These are phyloP conservation scores for Scedosporium minutisporum DNA, from an alignment of 2,329 filamentous ascomycete species.

Conservation along the genomic window DNA sequence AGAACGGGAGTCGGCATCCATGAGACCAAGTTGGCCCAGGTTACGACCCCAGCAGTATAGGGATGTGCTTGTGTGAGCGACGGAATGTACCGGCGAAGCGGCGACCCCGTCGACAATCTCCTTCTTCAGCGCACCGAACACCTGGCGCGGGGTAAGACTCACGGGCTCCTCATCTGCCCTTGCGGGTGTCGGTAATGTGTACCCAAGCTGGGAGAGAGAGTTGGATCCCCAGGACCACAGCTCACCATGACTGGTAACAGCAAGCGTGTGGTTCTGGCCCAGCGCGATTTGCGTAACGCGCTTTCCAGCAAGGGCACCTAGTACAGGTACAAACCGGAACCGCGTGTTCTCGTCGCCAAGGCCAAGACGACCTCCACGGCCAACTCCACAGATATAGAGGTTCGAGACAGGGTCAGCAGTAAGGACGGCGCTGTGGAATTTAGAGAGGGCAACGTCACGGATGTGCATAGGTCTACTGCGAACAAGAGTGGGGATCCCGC, in stretches of 20 bases:
- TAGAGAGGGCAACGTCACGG: slow-evolving; percentile 78
- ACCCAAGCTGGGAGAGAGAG: slow-evolving; percentile 75
- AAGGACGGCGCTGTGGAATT: slow-evolving; percentile 80
- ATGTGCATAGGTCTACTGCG: slow-evolving; percentile 64
- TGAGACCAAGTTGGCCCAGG: slow-evolving; percentile 82
- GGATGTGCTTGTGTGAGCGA: slow-evolving; percentile 70
- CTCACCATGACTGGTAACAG: slow-evolving; percentile 75
- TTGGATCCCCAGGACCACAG: slow-evolving; percentile 95
- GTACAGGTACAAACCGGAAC: slow-evolving; percentile 76
- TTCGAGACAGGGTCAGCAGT: slow-evolving; percentile 84
- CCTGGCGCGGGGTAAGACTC: slow-evolving; percentile 71
- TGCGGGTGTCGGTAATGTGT: slow-evolving; percentile 56
- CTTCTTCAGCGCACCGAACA: slow-evolving; percentile 85
- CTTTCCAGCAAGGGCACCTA: slow-evolving; percentile 65
- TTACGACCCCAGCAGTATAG: slow-evolving; percentile 95
- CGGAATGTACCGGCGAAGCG: slow-evolving; percentile 84
- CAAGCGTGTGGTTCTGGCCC: slow-evolving; percentile 85
- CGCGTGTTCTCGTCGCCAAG: slow-evolving; percentile 83
- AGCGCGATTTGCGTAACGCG: slow-evolving; percentile 70
- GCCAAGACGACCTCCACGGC: slow-evolving; percentile 79
- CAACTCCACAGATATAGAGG: slow-evolving; percentile 85
- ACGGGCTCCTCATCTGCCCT: slow-evolving; percentile 75
- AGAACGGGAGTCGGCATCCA: slow-evolving; percentile 89
- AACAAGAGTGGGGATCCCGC: slow-evolving; percentile 63
- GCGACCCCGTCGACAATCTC: slow-evolving; percentile 74